Percentiles rank a stretch among this genome's conserved stretches.
Evolutionary conservation across 495 filamentous ascomycete species (phyloP).

Genomic region (Friedmanniomyces endolithicus): DNA sequence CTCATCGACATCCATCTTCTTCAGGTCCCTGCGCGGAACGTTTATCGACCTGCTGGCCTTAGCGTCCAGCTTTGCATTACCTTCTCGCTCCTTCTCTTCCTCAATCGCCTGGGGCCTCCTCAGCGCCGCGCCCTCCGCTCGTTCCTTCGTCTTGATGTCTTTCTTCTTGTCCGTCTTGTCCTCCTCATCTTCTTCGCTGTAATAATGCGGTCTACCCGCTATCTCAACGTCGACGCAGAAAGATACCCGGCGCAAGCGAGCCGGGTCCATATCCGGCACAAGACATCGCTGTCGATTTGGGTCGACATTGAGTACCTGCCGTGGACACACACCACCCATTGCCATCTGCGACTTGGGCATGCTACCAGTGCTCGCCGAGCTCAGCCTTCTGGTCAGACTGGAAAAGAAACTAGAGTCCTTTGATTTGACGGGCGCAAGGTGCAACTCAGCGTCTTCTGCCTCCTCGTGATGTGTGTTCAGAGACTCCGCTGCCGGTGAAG

Average conservation of each 20-base stretch:
- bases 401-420: conserved; percentile 58
- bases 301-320: conserved; percentile 78
- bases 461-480: conserved; percentile 12
- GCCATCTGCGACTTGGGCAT: conserved; percentile 31
- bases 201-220: conserved; percentile 51
- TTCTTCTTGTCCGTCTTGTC: conserved; percentile 41
- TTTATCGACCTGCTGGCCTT: background rate
- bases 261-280: conserved; percentile 64
- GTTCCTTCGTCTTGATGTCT: conserved; percentile 56
- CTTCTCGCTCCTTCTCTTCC: conserved; percentile 42
- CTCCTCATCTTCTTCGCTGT: conserved; percentile 33
- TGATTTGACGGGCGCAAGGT: conserved; percentile 51
- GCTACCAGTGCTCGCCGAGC: conserved; percentile 36
- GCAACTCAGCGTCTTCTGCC: conserved; percentile 43
- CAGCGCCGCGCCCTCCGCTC: conserved; percentile 53
- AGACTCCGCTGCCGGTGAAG: conserved; percentile 3
- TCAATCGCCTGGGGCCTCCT: conserved; percentile 48
- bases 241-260: conserved; percentile 71
- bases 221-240: conserved; percentile 98
- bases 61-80: conserved; percentile 35
- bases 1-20: conserved; percentile 13
- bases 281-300: conserved; percentile 62
- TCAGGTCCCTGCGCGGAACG: background rate
- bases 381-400: conserved; percentile 69
- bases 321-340: conserved; percentile 49